Percentiles rank a stretch among this genome's conserved stretches.
Conservation (phyloP, 352 stramenopile species). For the Saprolegnia parasitica region DNA sequence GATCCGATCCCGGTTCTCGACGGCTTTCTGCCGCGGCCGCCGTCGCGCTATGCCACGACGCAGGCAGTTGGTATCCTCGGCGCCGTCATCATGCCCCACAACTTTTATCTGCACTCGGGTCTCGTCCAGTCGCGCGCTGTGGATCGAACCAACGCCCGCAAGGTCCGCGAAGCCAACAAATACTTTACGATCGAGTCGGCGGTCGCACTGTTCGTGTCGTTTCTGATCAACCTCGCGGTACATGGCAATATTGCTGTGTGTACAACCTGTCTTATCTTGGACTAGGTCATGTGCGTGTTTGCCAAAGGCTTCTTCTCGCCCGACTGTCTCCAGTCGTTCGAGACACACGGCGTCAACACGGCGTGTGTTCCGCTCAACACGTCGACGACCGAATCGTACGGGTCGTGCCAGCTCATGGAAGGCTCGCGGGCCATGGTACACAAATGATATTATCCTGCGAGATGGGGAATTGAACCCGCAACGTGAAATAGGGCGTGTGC, state of each 20-base stretch:
- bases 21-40: conserved; percentile 75
- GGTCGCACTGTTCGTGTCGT: conserved; percentile 89
- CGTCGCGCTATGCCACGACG: conserved; percentile 68
- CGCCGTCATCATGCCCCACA: conserved; percentile 96
- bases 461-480: no score
- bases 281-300: conserved; percentile 78
- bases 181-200: conserved; percentile 93
- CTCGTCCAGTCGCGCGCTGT: conserved; percentile 74
- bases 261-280: not conserved
- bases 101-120: conserved; percentile 93
- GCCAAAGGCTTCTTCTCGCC: conserved; percentile 89
- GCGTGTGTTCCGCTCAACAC: conserved; percentile 62
- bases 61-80: conserved; percentile 90
- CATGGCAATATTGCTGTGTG: conserved; percentile 29
- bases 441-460: not conserved
- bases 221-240: conserved; percentile 94
- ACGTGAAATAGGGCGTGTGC: conserved; percentile 45
- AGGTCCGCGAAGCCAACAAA: conserved; percentile 84
- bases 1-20: conserved; percentile 53
- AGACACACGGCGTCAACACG: conserved; percentile 49
- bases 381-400: conserved; percentile 44
- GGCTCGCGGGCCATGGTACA: conserved; percentile 30
- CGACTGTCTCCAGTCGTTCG: conserved; percentile 58
- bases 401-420: conserved; percentile 51
- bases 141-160: conserved; percentile 49